Evolutionary conservation across 75 land plant species (phyloP), one percentile per base, ranked within the genome.

Genomic region (Picea sitchensis): DNA sequence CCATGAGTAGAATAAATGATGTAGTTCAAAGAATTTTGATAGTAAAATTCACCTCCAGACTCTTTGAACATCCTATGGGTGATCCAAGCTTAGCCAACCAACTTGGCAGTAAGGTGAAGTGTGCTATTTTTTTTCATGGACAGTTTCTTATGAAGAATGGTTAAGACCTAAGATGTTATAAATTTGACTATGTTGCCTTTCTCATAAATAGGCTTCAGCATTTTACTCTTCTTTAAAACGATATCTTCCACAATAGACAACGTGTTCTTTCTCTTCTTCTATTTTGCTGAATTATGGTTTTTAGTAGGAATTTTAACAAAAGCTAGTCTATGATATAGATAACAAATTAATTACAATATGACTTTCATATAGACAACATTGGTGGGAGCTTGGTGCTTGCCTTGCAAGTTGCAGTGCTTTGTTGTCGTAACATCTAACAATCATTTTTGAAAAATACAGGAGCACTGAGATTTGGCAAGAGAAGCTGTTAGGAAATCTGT

Each of bases 41-140:
- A 18, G 88, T 89, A 51, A 89, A 89, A 77, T 89, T 86, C 65
- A 14, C 75, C 54, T 79, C 75, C 79, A 89, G 91, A 9, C 85
- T 86, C 12, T 89, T 89, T 61, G 88, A 89, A 78, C 65, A 86
- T 31, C 91, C 91, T 1, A 59, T 56, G 38, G 81, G 80, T 17
- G 84, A 89, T 77, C 32, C 58, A n/a, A 68, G 54, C 65, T 78
- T 85, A 20, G 73, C 51, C 14, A 51, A 58, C 26, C 67, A 62
- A 69, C 72, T 85, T 13, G 87, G 90, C 14, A 81, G 76, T 13
- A 64, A 82, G 80, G 84, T 75, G 71, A 36, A 36, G 38, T 85
- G 75, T 2, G 9, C 26, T 18, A 31, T 21, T 68, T 68, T 17
- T 14, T 11, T 79, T 71, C 76, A 23, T 54, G 17, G 32, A 18